A percentile compares a stretch with the other conserved stretches of the same genome.
phyloP scores from a whole-genome alignment of 768 basidiomycete species.

The Rhizopogon vulgaris region DNA sequence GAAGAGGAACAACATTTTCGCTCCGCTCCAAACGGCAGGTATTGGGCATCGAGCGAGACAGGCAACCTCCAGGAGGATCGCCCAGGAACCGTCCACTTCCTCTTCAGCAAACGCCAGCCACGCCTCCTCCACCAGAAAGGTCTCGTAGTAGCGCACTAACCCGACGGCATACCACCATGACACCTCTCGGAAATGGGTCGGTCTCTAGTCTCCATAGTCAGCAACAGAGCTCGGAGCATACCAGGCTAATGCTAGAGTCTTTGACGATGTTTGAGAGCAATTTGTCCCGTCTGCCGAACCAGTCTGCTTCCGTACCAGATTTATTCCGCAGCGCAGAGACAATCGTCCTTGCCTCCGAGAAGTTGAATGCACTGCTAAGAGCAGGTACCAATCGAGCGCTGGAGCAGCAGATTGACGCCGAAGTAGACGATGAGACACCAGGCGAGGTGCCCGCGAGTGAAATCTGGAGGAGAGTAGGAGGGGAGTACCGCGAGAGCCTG shows the following conservation, averaged over 20 bases:
- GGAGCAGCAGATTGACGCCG: constrained; percentile 70
- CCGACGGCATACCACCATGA: constrained; percentile 10
- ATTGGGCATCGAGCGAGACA: constrained; percentile 9
- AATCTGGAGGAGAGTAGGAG: constrained; percentile 64
- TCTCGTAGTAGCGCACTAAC: constrained; percentile 7
- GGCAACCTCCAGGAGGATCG: constrained; percentile 13
- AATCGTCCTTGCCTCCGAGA: constrained; percentile 61
- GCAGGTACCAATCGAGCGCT: constrained; percentile 51
- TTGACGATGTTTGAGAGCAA: constrained; percentile 65
- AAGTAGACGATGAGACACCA: constrained; percentile 47
- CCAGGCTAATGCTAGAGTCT: constrained; percentile 64
- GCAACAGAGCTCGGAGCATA: constrained; percentile 46
- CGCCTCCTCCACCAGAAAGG: constrained; percentile 8
- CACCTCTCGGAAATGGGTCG: constrained; percentile 13
- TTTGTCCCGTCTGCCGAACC: constrained; percentile 47
- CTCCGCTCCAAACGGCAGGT: constrained; percentile 19
- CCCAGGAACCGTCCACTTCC: constrained; percentile 7
- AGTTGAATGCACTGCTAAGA: constrained; percentile 57
- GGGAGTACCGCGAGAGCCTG: constrained; percentile 66
- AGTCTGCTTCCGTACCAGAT: constrained; percentile 42
- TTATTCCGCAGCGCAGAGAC: constrained; percentile 55
- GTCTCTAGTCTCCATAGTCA: constrained; percentile 6
- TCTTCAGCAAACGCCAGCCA: constrained; percentile 13
- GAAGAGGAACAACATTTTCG: constrained; percentile 8
- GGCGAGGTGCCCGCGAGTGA: constrained; percentile 24